These are phyloP conservation scores for Coemansia sp. DNA, from an alignment of 192 early-diverging fungal species.

Conservation along the genomic window DNA sequence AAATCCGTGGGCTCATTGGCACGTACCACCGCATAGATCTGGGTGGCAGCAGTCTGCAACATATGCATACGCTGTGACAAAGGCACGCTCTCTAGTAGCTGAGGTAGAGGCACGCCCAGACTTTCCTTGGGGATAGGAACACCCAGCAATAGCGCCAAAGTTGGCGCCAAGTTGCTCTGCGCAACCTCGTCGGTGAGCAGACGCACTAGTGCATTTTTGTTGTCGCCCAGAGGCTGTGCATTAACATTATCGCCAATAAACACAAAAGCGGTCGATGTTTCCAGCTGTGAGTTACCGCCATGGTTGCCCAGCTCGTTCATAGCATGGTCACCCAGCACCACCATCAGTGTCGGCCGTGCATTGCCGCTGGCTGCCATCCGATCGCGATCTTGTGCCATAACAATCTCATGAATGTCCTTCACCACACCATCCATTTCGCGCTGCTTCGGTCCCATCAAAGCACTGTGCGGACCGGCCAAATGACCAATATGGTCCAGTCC, in stretches of 20 bases:
- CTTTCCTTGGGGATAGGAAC: conserved; percentile 55
- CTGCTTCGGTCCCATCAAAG: conserved; percentile 73
- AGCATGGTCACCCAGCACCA: conserved; percentile 80
- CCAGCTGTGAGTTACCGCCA: conserved; percentile 53
- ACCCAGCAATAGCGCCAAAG: conserved; percentile 54
- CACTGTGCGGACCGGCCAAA: conserved; percentile 63
- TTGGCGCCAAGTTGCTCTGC: conserved; percentile 51
- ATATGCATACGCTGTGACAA: conserved; percentile 44
- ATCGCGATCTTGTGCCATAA: conserved; percentile 48
- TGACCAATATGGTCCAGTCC: conserved; percentile 85
- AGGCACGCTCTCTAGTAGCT: conserved; percentile 33
- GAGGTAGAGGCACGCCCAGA: conserved; percentile 45
- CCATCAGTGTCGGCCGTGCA: conserved; percentile 64
- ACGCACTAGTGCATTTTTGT: conserved; percentile 26
- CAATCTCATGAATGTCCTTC: conserved; percentile 53
- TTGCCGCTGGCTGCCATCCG: conserved; percentile 26
- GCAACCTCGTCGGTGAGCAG: conserved; percentile 30
- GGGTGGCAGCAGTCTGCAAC: conserved; percentile 63
- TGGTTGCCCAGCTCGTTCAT: conserved; percentile 73
- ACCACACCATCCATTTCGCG: conserved; percentile 73
- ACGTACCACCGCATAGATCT: conserved; percentile 52
- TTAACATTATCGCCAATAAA: conserved; percentile 46
- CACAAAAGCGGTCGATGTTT: conserved; percentile 54
- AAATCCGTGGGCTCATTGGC: conserved; percentile 24
- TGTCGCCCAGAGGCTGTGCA: conserved; percentile 18